phyloP scores from a whole-genome alignment of 768 basidiomycete genomes.

The Cystobasidium onofrii region DNA sequence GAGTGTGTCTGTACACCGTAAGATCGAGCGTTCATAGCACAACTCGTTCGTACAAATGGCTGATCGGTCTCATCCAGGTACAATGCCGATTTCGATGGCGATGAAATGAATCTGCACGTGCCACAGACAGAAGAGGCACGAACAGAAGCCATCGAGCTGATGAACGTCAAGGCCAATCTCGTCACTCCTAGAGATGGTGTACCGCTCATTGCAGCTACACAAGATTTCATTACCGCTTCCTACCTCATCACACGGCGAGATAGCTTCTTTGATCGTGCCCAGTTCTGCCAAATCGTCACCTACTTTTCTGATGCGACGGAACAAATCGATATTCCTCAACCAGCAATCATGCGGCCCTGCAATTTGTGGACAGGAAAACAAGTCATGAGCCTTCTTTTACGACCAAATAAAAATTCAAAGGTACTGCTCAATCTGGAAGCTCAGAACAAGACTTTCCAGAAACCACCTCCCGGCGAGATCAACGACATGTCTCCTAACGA shows the following conservation, averaged over 20 bases:
- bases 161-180: constrained; percentile 93
- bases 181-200: constrained; percentile 98
- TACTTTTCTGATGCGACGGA: constrained; percentile 84
- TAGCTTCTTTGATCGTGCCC: constrained; percentile 80
- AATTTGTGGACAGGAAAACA: constrained; percentile 98
- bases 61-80: constrained; percentile 49
- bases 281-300: constrained; percentile 93
- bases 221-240: constrained; percentile 98
- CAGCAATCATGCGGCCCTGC: constrained; percentile 83
- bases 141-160: constrained; percentile 91
- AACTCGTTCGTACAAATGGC: too few species aligned
- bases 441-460: constrained; percentile 68
- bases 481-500: constrained; percentile 88
- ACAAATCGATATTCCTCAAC: constrained; percentile 91
- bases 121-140: constrained; percentile 98
- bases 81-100: constrained; percentile 98
- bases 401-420: constrained; percentile 72
- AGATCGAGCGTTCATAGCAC: too few species aligned
- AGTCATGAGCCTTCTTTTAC: constrained; percentile 94
- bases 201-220: constrained; percentile 97
- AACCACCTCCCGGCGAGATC: constrained; percentile 49
- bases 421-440: constrained; percentile 90
- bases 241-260: constrained; percentile 89
- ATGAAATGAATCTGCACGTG: constrained; percentile 99
- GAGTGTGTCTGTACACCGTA: constrained; percentile 97